Conservation (phyloP, 2,329 filamentous ascomycete species). For the Ophiostoma montium region DNA sequence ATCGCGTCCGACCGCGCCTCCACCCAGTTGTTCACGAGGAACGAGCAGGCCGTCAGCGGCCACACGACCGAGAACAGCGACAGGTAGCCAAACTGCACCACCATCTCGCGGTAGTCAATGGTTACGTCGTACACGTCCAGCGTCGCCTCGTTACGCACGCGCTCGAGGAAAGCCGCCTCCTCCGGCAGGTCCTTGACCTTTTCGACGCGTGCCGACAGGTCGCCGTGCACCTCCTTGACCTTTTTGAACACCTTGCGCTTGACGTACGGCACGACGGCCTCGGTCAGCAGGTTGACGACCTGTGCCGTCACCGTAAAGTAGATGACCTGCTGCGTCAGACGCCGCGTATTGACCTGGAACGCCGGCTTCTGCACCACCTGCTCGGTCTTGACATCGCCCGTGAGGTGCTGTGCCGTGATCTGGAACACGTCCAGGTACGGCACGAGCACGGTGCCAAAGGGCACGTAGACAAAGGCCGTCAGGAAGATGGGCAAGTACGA, state of each 20-base stretch:
- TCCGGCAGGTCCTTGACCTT: slow-evolving; percentile 50
- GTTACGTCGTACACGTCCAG: slow-evolving; percentile 81
- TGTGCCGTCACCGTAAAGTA: slow-evolving; percentile 94
- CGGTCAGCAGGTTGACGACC: slow-evolving; percentile 72
- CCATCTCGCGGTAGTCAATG: slow-evolving; percentile 84
- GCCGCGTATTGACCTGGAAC: slow-evolving; percentile 71
- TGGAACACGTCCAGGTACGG: slow-evolving; percentile 78
- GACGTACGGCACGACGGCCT: slow-evolving; percentile 70
- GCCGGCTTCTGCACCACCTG: slow-evolving; percentile 17
- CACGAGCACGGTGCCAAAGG: slow-evolving; percentile 69
- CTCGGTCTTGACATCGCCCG: slow-evolving; percentile 52
- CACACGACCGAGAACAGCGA: slow-evolving; percentile 86
- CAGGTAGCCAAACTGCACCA: slow-evolving; percentile 75
- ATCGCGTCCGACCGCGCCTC: slow-evolving; percentile 81
- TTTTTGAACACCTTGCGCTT: slow-evolving; percentile 69
- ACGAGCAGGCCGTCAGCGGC: slow-evolving; percentile 82
- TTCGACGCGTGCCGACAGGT: slow-evolving; percentile 33
- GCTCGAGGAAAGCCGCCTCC: slow-evolving; percentile 64
- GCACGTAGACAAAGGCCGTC: slow-evolving; percentile 68
- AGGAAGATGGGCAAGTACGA: slow-evolving; percentile 64
- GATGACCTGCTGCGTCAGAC: slow-evolving; percentile 82
- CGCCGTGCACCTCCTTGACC: slow-evolving; percentile 59
- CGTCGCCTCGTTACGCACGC: slow-evolving; percentile 71
- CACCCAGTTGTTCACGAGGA: slow-evolving; percentile 91
- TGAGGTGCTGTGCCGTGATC: slow-evolving; percentile 58